A percentile compares a stretch with the other conserved stretches of the same genome.
Conservation (phyloP, 148 eudicot species). For the Amaranthus palmeri region DNA sequence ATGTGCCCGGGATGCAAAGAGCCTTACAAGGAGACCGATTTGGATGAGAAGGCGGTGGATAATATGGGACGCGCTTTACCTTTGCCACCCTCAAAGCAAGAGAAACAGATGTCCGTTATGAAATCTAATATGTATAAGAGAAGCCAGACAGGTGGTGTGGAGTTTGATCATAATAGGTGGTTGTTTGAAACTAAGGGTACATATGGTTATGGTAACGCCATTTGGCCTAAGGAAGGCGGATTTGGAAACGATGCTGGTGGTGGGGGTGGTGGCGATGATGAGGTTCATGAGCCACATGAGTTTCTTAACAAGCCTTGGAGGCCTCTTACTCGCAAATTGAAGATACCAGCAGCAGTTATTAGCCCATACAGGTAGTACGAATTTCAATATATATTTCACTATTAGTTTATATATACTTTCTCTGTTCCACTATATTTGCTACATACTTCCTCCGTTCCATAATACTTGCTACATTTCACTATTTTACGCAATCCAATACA, state of each 20-base stretch:
- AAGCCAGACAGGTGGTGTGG: constrained; percentile 52
- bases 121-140: constrained; percentile 58
- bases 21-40: constrained; percentile 64
- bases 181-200: constrained; percentile 96
- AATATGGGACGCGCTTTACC: constrained; percentile 36
- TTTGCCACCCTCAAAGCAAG: constrained; percentile 68
- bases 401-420: too few relatives aligned
- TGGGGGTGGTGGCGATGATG: constrained; percentile 23
- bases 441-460: too few relatives aligned
- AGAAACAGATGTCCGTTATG: constrained; percentile 81
- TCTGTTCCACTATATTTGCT: too few relatives aligned
- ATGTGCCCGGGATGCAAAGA: constrained; percentile 95
- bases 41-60: constrained; percentile 54
- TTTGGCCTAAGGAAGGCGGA: constrained; percentile 81
- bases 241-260: constrained; percentile 38
- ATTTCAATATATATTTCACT: too few relatives aligned
- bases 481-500: too few relatives aligned
- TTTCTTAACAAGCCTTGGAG: constrained; percentile 87
- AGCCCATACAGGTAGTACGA: constrained; percentile 80
- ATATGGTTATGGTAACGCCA: constrained; percentile 94
- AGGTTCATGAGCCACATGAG: constrained; percentile 40
- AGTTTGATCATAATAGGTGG: constrained; percentile 92
- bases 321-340: constrained; percentile 90
- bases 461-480: too few relatives aligned
- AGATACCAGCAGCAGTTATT: constrained; percentile 74